Base-by-base conservation (phyloP, 1,139 yeast species). In the Pichia sp. region DNA sequence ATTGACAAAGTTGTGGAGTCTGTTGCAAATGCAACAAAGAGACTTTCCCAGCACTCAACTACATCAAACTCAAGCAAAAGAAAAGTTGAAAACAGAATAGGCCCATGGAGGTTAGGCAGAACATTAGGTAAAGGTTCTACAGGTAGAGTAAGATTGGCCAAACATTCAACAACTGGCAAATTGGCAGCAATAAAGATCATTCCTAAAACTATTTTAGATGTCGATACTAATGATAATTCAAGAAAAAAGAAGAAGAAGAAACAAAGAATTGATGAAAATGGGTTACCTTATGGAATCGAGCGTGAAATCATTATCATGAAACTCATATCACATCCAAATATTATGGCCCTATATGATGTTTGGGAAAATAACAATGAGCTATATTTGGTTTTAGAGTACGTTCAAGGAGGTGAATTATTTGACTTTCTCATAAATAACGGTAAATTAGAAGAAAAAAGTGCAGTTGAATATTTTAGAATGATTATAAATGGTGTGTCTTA, bases 251-350 rank as follows among this genome's bases (percentile, higher is more conserved):
- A 46, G 27, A 42, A 39, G 31, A 46, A 32, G 16, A 48, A 44
- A 31, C 44, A 41, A 33, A 48, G 46, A 32, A 35, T 44, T 27
- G 48, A 44, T 34, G 46, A 44, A 26, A 46, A 46, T 41, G 83
- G 85, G 0, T 69, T 80, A 46, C 85, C 92, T 3, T 84, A 84
- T 62, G 94, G 94, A 38, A 84, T 84, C 42, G 94, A 84, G 62
- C 71, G 94, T 53, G 94, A 84, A 58, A 84, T 84, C 51, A 84
- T 84, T 55, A 84, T 84, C 49, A 84, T 84, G 94, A 84, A 84
- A 63, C 67, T 84, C 40, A 71, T 84, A 43, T 77, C 85, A 39
- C 92, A 84, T 61, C 82, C 87, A 32, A 83, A 84, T 58, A 85
- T 84, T 26, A 75, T 84, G 65, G 75, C 85, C 43, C 66, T 84